Conservation (phyloP, 192 early-diverging fungal species). For the Pilaira anomala region DNA sequence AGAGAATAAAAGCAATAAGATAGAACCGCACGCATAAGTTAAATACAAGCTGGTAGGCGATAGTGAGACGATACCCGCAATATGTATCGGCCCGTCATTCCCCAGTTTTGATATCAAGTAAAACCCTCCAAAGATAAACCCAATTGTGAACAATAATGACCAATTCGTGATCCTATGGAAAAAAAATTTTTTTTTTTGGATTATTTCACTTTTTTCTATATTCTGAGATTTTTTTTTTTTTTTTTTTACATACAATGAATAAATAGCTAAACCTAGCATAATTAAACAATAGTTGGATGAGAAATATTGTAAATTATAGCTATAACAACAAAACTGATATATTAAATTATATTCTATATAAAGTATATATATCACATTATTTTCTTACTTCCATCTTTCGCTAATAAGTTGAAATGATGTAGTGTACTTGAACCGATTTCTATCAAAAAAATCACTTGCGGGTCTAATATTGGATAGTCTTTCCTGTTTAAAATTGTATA, state of each 20-base stretch:
- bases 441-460: conserved; percentile 55
- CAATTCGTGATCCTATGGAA: conserved; percentile 48
- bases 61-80: conserved; percentile 31
- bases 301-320: conserved; percentile 60
- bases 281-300: conserved; percentile 60
- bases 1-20: conserved; percentile 52
- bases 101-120: conserved; percentile 41
- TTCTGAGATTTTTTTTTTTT: not conserved
- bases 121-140: conserved; percentile 45
- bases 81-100: conserved; percentile 33
- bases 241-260: conserved; percentile 47
- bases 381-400: conserved; percentile 37
- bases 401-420: conserved; percentile 33
- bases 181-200: not conserved
- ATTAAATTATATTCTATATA: no score
- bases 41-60: conserved; percentile 43
- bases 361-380: no score
- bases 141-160: conserved; percentile 46
- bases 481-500: conserved; percentile 48
- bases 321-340: conserved; percentile 35
- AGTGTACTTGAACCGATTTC: conserved; percentile 47
- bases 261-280: conserved; percentile 50
- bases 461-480: conserved; percentile 49
- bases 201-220: not conserved
- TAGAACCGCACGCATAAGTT: conserved; percentile 37